phyloP scores from a whole-genome alignment of 495 filamentous ascomycete genomes.

The Glonium stellatum region DNA sequence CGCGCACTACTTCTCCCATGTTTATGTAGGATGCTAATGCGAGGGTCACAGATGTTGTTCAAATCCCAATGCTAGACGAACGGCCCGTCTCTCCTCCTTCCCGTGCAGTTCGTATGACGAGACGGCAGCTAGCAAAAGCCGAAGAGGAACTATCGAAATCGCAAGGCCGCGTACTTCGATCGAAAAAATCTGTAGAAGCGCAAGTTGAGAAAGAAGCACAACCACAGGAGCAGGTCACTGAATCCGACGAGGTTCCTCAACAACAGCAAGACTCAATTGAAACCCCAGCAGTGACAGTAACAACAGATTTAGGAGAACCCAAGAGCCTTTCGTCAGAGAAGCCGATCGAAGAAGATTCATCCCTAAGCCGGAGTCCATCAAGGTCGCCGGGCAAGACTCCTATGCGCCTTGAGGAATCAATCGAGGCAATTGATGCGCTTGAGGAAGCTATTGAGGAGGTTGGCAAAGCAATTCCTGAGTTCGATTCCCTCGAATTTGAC shows the following conservation, averaged over 20 bases:
- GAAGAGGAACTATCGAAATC: constrained; percentile 8
- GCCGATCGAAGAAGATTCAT: constrained; percentile 19
- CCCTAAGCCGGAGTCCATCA: constrained; percentile 6
- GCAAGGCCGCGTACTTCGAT: neutral
- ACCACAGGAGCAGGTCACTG: constrained; percentile 1
- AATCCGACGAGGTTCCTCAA: neutral
- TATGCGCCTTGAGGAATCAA: constrained; percentile 59
- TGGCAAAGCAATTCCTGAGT: constrained; percentile 30
- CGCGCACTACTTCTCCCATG: neutral
- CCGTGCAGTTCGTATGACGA: constrained; percentile 26
- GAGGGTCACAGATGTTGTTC: constrained; percentile 19
- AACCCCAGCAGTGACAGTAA: constrained; percentile 6
- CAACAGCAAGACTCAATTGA: constrained; percentile 3
- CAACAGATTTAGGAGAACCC: constrained; percentile 13
- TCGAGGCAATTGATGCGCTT: constrained; percentile 60
- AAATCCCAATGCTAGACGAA: constrained; percentile 25
- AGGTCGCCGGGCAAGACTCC: constrained; percentile 33
- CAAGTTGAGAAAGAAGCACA: neutral
- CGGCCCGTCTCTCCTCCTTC: constrained; percentile 18
- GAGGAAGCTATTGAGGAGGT: constrained; percentile 60
- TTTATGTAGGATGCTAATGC: constrained; percentile 6
- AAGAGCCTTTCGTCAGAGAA: constrained; percentile 19
- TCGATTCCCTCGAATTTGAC: constrained; percentile 15
- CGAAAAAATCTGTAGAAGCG: neutral
- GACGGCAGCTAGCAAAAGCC: constrained; percentile 24